Percentiles rank a stretch among this genome's conserved stretches.
These are phyloP conservation scores for Acmispon strigosus DNA, from an alignment of 306 rosid genomes.

Conservation along the genomic window DNA sequence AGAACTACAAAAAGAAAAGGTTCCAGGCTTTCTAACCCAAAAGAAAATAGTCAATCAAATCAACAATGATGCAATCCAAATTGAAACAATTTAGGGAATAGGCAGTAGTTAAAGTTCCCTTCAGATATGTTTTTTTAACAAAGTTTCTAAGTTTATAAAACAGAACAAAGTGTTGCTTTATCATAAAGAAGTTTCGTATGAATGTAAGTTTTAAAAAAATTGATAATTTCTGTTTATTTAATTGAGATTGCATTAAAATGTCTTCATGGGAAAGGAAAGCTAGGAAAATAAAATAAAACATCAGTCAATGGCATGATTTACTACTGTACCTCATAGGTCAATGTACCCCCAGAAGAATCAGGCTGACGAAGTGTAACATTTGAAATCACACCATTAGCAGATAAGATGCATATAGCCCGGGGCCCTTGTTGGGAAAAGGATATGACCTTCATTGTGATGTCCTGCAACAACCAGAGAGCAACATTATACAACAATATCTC, in stretches of 20 bases:
- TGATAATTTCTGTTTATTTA: background rate
- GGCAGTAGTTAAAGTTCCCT: background rate
- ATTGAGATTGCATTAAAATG: slow-evolving; percentile 6
- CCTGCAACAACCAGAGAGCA: slow-evolving; percentile 41
- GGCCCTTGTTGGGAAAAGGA: slow-evolving; percentile 75
- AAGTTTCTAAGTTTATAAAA: background rate
- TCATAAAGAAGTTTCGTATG: background rate
- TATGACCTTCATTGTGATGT: slow-evolving; percentile 65
- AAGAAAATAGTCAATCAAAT: background rate
- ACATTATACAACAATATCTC: slow-evolving; percentile 5
- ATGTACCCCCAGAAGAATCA: slow-evolving; percentile 66
- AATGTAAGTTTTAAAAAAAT: background rate
- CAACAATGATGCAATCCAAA: background rate
- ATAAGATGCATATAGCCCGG: slow-evolving; percentile 72
- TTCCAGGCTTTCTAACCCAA: too few species aligned
- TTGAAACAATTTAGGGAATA: background rate
- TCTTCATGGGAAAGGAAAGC: background rate
- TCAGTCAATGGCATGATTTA: slow-evolving; percentile 2
- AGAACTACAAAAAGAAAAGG: too few species aligned
- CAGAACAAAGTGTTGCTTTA: background rate
- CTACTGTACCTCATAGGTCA: slow-evolving; percentile 63
- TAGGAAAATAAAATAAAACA: background rate
- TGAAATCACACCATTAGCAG: slow-evolving; percentile 69
- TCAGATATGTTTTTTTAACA: background rate
- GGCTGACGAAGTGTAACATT: slow-evolving; percentile 78